These are phyloP conservation scores for Endotrypanum monterogeii DNA, from an alignment of 208 protist species.

Conservation along the genomic window DNA sequence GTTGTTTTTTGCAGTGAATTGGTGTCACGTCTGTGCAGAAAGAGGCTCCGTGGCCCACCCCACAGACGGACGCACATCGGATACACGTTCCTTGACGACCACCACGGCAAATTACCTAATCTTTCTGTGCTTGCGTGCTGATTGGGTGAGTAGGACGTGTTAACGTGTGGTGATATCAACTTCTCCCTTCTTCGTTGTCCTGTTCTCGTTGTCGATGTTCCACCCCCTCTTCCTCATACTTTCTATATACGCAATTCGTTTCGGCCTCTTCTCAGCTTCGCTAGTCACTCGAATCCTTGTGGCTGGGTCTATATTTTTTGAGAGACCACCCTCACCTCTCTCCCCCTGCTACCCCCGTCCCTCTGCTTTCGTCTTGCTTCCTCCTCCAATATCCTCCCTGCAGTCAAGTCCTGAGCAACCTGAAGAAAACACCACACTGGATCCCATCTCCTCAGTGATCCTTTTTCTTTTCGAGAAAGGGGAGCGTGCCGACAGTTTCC, in stretches of 20 bases:
- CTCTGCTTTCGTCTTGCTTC: not conserved
- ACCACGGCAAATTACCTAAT: no score
- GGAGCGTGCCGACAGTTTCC: not conserved
- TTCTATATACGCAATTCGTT: no score
- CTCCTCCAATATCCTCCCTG: not conserved
- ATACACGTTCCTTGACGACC: no score
- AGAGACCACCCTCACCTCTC: not conserved
- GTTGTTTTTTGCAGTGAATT: not conserved
- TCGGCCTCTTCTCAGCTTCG: no score
- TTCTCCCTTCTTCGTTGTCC: not conserved
- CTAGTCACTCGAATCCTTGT: not conserved
- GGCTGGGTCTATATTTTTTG: not conserved
- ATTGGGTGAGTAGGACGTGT: no score
- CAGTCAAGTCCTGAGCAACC: not conserved
- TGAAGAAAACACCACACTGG: not conserved
- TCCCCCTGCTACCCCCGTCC: not conserved
- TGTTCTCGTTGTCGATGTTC: not conserved
- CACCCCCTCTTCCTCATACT: not conserved
- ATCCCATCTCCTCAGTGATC: not conserved
- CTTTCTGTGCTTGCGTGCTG: no score
- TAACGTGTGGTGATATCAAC: no score
- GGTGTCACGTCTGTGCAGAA: no score
- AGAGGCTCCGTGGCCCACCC: no score
- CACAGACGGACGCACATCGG: no score
- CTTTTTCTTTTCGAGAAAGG: not conserved